phyloP scores from a whole-genome alignment of 169 alveolate genomes.

The Babesia divergens region DNA sequence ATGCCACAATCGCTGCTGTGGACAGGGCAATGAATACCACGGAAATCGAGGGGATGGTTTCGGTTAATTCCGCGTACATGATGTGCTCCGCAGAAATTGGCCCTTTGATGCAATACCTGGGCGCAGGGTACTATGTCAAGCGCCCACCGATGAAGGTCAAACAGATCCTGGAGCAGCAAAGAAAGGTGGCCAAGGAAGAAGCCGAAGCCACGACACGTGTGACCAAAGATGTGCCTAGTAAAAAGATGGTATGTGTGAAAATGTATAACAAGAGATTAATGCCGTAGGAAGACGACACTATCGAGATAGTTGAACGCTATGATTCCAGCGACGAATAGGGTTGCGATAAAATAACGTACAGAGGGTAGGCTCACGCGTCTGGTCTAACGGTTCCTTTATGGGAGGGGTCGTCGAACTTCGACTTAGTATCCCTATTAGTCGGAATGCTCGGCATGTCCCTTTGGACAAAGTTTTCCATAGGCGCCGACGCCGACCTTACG shows the following conservation, averaged over 20 bases:
- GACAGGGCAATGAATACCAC: slow-evolving; percentile 4
- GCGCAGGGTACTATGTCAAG: slow-evolving; percentile 37
- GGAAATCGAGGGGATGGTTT: slow-evolving; percentile 7
- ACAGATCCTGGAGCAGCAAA: neutral
- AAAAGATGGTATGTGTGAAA: neutral
- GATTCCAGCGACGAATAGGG: slow-evolving; percentile 19
- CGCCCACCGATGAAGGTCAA: slow-evolving; percentile 25
- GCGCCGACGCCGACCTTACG: too few species aligned
- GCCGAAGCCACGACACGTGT: neutral
- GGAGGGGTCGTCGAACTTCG: neutral
- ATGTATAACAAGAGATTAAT: neutral
- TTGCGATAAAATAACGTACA: neutral
- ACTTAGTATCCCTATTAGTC: neutral
- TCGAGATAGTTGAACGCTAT: slow-evolving; percentile 52
- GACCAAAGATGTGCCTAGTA: neutral
- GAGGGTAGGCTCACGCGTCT: neutral
- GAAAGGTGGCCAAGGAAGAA: neutral
- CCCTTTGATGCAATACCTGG: slow-evolving; percentile 30
- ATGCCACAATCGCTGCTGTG: slow-evolving; percentile 10
- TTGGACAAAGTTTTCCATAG: too few species aligned
- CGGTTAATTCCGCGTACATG: slow-evolving; percentile 15
- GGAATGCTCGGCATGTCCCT: neutral
- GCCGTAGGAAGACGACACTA: slow-evolving; percentile 23
- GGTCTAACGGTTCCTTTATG: neutral
- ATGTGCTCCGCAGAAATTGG: slow-evolving; percentile 22